Evolutionary conservation across 176 grass and related monocot species (phyloP), one percentile per base, ranked within the genome.

Genomic region (Alloteropsis semialata): DNA sequence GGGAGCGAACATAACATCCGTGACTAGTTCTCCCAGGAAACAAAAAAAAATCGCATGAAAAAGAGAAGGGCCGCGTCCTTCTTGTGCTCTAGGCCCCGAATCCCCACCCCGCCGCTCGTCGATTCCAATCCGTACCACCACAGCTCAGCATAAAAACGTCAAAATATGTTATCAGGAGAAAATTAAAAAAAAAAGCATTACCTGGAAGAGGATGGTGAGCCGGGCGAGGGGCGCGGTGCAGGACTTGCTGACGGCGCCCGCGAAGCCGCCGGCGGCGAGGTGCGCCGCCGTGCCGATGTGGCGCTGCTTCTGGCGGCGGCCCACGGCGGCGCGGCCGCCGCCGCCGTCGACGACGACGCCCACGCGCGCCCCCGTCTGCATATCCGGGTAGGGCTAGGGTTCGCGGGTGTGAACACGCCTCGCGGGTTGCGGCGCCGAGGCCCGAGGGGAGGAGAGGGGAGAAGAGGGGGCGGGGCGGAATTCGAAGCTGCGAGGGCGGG

Each of bases 171-270:
- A 11, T 3, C 1, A 69, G 3, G 10, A 58, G 55, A 2, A 5
- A 10, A 17, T 1, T 19, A 7, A 2, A 7, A 10, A 2, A 59
- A 70, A 67, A 33, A 44, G 3, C 6, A 43, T 10, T 10, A 97
- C 95, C 92, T 97, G 95, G 82, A 94, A 94, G 78, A 97, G 90
- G 75, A 97, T 97, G 51, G 95, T 97, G 77, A 97, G 88, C 19
- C 95, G 88, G 55, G 90, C 95, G 42, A 97, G 92, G 1, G 95
- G 95, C 1, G 95, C 95, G 41, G 92, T 97, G 86, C 95, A 94
- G 25, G 95, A 92, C 92, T 97, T 97, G 86, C 95, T 97, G 53
- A 97, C 88, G 60, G 90, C 95, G 37, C 92, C 92, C 5, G 92
- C 92, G 30, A 98, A 85, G 0, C 92, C 92, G 1, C 95, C 95